phyloP scores from a whole-genome alignment of 306 rosid species.

The Glycine tomentella region DNA sequence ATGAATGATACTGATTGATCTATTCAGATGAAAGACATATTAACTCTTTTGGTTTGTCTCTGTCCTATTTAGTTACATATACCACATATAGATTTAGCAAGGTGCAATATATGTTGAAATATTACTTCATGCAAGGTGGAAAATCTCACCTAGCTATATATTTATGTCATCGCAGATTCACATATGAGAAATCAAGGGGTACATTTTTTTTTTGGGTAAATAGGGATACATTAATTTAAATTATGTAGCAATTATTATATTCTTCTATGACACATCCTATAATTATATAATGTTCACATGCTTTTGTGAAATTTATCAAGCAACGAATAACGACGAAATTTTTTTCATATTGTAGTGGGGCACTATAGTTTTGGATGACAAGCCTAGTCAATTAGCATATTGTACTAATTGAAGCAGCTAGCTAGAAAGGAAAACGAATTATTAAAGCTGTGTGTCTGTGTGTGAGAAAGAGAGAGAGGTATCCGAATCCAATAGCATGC shows the following conservation, averaged over 20 bases:
- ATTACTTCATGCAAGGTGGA: no score
- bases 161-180: no score
- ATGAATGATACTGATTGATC: neutral
- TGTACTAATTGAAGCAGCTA: neutral
- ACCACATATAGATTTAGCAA: no score
- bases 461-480: neutral
- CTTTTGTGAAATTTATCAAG: neutral
- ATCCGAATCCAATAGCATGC: neutral
- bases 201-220: neutral
- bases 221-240: neutral
- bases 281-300: neutral
- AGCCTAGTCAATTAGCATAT: conserved; percentile 1
- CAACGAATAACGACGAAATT: neutral
- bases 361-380: conserved; percentile 11
- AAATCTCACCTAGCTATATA: no score
- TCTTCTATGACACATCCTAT: neutral
- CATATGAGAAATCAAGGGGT: neutral
- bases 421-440: no score
- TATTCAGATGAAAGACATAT: conserved; percentile 31
- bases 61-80: no score
- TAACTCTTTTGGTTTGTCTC: no score
- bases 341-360: neutral
- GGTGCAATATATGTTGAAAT: no score
- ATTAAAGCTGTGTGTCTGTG: no score
- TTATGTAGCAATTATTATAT: neutral